phyloP scores from a whole-genome alignment of 179 eudicot genomes.

The Heliamphora pulchella region DNA sequence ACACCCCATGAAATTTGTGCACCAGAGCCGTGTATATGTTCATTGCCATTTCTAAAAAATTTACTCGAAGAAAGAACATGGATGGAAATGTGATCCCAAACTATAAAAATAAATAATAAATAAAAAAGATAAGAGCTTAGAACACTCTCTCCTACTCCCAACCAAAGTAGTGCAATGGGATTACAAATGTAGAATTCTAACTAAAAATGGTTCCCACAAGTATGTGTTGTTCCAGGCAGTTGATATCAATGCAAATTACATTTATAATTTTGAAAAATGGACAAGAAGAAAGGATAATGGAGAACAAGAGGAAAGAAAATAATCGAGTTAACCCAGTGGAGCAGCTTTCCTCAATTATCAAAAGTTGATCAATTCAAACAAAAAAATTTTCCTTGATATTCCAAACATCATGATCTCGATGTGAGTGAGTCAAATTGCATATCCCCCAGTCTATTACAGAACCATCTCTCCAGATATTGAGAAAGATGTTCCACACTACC shows the following conservation, averaged over 20 bases:
- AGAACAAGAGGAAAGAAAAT: slow-evolving; percentile 4
- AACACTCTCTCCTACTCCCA: background rate
- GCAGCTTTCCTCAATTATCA: background rate
- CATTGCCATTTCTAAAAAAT: too few species aligned
- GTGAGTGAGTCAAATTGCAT: too few species aligned
- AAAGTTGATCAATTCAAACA: background rate
- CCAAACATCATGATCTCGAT: too few species aligned
- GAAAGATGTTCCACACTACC: too few species aligned
- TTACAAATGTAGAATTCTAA: background rate
- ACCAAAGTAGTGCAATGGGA: background rate
- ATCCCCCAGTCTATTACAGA: too few species aligned
- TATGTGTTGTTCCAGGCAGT: background rate
- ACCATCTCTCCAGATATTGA: too few species aligned
- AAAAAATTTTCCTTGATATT: too few species aligned
- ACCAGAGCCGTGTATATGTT: too few species aligned
- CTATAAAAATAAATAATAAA: background rate
- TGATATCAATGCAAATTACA: background rate
- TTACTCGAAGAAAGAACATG: background rate
- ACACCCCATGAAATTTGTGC: too few species aligned
- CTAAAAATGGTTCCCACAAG: background rate
- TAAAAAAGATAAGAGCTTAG: background rate
- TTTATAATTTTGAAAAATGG: background rate
- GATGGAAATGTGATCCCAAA: background rate
- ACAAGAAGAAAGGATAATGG: slow-evolving; percentile 1
- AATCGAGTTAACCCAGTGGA: background rate